Evolutionary conservation across 2,329 filamentous ascomycete genomes (phyloP), one percentile per base, ranked within the genome.

Genomic region (Aureobasidium sp.): DNA sequence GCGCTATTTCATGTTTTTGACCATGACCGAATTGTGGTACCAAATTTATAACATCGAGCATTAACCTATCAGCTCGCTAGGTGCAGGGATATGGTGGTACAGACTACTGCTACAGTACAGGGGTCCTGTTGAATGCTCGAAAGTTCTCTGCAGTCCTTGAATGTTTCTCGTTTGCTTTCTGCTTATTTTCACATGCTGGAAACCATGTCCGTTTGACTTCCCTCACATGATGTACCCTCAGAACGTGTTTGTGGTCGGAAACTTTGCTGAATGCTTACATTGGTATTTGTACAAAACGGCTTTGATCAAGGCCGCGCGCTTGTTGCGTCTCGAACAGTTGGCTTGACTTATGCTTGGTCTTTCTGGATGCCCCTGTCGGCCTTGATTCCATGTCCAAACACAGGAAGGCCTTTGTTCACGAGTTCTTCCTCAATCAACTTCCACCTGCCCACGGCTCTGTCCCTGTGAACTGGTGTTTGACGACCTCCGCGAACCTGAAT

Each of bases 371-470:
- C 57, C n/a, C 57, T 60, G 34, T 63, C 36, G 26, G 46, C 52
- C 44, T 46, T 41, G 29, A 41, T 15, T 26, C 52, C 52, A 43
- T 65, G 62, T 17, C 83, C 84, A 3, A 76, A 78, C 17, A 84
- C 75, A 8, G 87, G 84, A 67, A 92, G 72, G 17, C 81, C 82
- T 62, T 86, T 79, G 71, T 82, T 80, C 69, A 76, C 76, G 65
- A 93, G 78, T 74, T 90, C 87, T 69, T 86, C 78, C 73, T 89
- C 82, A 69, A 93, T 90, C 55, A 92, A 74, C 83, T 94, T 94
- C 84, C 87, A 89, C 69, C 89, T 81, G 32, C 91, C 91, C 46
- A 89, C 72, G 53, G 83, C 80, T 68, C 82, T 84, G 75, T 93
- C 89, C 72, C 84, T 85, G 72, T 93, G 84, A 37, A 89, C 84